A percentile compares a stretch with the other conserved stretches of the same genome.
phyloP scores from a whole-genome alignment of 2,329 filamentous ascomycete species.

The Ascomycota sp. region DNA sequence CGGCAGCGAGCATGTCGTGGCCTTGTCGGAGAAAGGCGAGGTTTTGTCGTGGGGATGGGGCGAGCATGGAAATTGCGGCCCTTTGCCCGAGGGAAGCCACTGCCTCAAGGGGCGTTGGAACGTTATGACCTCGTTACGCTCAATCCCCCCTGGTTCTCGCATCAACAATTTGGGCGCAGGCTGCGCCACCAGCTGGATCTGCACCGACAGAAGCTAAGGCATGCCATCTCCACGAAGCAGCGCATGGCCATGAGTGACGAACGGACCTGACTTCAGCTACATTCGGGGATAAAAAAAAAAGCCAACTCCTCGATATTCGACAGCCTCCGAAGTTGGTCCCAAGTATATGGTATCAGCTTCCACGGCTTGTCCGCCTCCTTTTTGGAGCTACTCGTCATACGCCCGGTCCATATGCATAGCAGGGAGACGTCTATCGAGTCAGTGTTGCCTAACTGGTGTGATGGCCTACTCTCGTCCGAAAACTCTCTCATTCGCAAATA shows the following conservation, averaged over 20 bases:
- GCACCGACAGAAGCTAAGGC: constrained; percentile 12
- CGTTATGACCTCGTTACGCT: constrained; percentile 35
- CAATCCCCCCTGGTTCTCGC: constrained; percentile 25
- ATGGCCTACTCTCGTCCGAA: too few species aligned
- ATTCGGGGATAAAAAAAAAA: constrained; percentile 21
- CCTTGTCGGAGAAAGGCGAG: constrained; percentile 37
- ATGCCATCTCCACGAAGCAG: background rate
- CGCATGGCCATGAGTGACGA: too few species aligned
- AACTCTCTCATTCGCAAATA: too few species aligned
- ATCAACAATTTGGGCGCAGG: constrained; percentile 53
- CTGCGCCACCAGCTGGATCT: constrained; percentile 74
- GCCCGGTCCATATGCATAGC: constrained; percentile 20
- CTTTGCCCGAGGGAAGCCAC: constrained; percentile 37
- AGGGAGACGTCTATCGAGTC: constrained; percentile 20
- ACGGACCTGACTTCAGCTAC: background rate
- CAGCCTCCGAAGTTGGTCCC: constrained; percentile 51
- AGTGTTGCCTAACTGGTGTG: constrained; percentile 4
- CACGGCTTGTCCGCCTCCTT: constrained; percentile 5
- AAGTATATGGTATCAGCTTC: constrained; percentile 17
- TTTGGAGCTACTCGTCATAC: constrained; percentile 6
- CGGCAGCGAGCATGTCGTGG: constrained; percentile 79
- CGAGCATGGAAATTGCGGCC: constrained; percentile 89
- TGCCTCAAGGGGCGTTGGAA: constrained; percentile 49
- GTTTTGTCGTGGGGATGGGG: constrained; percentile 88
- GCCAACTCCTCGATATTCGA: constrained; percentile 36